A percentile compares a stretch with the other conserved stretches of the same genome.
phyloP scores from a whole-genome alignment of 2,329 filamentous ascomycete species.

The Beauveria australis region DNA sequence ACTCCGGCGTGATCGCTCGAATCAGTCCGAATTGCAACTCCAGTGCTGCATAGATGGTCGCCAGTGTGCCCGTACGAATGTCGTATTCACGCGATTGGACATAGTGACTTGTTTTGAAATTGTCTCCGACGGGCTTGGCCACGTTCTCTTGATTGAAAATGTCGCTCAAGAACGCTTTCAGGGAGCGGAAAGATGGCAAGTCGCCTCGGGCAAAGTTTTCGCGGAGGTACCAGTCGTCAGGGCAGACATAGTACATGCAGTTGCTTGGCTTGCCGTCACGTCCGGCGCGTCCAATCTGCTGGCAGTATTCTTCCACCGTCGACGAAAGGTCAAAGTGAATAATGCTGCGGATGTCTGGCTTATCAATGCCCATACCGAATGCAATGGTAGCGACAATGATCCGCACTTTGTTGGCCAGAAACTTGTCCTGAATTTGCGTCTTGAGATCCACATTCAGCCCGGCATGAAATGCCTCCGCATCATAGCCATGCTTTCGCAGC shows the following conservation, averaged over 20 bases:
- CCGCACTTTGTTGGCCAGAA: slow-evolving; percentile 37
- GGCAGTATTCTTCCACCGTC: slow-evolving; percentile 49
- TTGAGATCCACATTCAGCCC: slow-evolving; percentile 39
- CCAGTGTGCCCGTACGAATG: slow-evolving; percentile 41
- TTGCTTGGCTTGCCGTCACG: slow-evolving; percentile 43
- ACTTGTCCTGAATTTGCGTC: slow-evolving; percentile 39
- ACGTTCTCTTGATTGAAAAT: slow-evolving; percentile 35
- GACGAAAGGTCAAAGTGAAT: slow-evolving; percentile 43
- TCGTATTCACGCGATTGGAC: slow-evolving; percentile 42
- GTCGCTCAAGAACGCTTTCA: slow-evolving; percentile 40
- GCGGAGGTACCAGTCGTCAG: slow-evolving; percentile 47
- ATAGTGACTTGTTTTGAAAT: slow-evolving; percentile 33
- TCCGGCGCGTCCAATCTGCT: slow-evolving; percentile 49
- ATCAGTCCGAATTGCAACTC: slow-evolving; percentile 51
- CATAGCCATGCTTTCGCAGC: slow-evolving; percentile 30
- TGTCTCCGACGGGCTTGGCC: background rate
- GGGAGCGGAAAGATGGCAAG: slow-evolving; percentile 42
- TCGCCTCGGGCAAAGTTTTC: slow-evolving; percentile 54
- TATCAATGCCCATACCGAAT: slow-evolving; percentile 54
- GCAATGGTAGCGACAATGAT: slow-evolving; percentile 43
- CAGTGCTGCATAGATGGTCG: slow-evolving; percentile 50
- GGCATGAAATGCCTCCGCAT: slow-evolving; percentile 40
- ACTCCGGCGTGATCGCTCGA: slow-evolving; percentile 48
- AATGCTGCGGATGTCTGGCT: slow-evolving; percentile 45
- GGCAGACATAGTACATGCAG: slow-evolving; percentile 51